Conservation (phyloP, 176 grass and related monocot species). For the Phoenix dactylifera region DNA sequence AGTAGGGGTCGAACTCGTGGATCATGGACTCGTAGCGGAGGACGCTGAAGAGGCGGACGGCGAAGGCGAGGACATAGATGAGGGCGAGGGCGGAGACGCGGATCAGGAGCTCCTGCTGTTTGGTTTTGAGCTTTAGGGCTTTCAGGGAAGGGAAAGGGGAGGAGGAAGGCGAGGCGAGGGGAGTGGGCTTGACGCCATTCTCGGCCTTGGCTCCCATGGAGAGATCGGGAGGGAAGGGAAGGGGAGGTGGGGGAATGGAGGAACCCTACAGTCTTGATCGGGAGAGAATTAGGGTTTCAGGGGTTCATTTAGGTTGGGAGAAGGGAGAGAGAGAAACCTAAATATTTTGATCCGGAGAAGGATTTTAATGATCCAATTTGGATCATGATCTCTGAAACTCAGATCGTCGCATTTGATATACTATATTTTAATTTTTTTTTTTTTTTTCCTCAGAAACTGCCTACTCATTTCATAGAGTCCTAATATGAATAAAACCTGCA, state of each 20-base stretch:
- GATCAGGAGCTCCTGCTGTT: conserved; percentile 97
- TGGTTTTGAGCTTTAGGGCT: conserved; percentile 62
- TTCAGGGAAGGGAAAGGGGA: conserved; percentile 41
- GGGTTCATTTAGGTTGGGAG: not conserved
- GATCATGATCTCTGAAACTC: too few relatives aligned
- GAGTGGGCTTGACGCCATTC: conserved; percentile 19
- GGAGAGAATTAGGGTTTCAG: not conserved
- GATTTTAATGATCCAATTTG: not conserved
- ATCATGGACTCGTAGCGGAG: conserved; percentile 99
- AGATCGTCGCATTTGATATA: too few relatives aligned
- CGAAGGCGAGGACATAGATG: conserved; percentile 96
- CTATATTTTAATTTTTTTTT: too few relatives aligned
- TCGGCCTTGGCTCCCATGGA: conserved; percentile 34
- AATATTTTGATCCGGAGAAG: not conserved
- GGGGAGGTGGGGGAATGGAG: conserved; percentile 5
- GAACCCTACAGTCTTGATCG: conserved; percentile 5
- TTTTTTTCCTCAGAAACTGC: too few relatives aligned
- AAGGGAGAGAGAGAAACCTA: conserved; percentile 6
- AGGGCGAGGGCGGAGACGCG: conserved; percentile 73
- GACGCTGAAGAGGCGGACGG: conserved; percentile 89
- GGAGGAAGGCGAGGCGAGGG: conserved; percentile 23
- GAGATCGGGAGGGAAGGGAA: conserved; percentile 22
- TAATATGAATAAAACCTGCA: too few relatives aligned
- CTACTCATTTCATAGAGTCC: too few relatives aligned
- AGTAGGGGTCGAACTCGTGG: conserved; percentile 99